Conservation (phyloP, 2,329 filamentous ascomycete species). For the Pestalotiopsis sp. region DNA sequence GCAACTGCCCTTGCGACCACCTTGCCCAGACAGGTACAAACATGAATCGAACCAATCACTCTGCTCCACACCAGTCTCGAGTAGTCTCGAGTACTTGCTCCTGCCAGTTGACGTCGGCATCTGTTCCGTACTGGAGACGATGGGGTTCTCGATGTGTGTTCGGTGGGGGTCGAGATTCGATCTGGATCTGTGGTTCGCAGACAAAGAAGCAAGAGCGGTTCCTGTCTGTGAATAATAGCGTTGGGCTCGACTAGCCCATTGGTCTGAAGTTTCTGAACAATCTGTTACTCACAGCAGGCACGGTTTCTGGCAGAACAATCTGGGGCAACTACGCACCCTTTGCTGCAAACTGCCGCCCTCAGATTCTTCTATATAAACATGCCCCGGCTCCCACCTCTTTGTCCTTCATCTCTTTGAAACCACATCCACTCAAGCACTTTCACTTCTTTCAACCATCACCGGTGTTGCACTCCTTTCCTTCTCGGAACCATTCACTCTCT, state of each 20-base stretch:
- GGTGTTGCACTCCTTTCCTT: constrained; percentile 2
- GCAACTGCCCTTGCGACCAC: background rate
- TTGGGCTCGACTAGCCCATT: background rate
- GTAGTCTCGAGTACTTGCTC: background rate
- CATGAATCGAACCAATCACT: constrained; percentile 1
- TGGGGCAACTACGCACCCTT: no score
- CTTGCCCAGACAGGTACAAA: background rate
- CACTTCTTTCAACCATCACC: background rate
- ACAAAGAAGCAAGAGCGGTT: background rate
- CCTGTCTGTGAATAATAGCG: background rate
- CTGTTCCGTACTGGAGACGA: background rate
- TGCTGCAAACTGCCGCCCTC: no score
- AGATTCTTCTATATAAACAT: background rate
- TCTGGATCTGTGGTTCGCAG: background rate
- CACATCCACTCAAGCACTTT: background rate
- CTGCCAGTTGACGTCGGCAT: background rate
- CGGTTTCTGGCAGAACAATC: no score
- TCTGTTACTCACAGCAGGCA: background rate
- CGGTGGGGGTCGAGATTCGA: background rate
- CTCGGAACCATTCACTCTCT: constrained; percentile 1
- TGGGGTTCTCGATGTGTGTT: background rate
- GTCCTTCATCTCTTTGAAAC: background rate
- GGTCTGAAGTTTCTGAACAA: background rate
- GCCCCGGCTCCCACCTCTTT: background rate
- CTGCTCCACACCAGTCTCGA: background rate